phyloP scores from a whole-genome alignment of 768 basidiomycete genomes.

The Porphyrellus cyaneotinctus region DNA sequence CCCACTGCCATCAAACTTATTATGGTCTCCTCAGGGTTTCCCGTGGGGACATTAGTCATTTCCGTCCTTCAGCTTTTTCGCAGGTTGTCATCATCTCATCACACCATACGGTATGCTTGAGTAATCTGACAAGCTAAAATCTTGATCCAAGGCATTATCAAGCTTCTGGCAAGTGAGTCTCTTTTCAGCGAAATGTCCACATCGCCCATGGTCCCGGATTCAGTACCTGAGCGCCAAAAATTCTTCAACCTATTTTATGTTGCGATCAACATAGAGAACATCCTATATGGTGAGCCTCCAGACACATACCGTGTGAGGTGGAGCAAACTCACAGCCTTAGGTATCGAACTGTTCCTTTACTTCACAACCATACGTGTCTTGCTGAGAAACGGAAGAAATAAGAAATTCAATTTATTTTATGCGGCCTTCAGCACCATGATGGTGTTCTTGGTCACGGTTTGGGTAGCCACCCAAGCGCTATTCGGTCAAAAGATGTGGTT shows the following conservation, averaged over 20 bases:
- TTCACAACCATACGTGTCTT: slow-evolving; percentile 19
- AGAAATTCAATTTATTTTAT: slow-evolving; percentile 12
- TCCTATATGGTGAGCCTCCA: slow-evolving; percentile 20
- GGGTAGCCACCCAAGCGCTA: slow-evolving; percentile 16
- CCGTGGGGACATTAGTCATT: background rate
- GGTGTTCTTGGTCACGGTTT: slow-evolving; percentile 31
- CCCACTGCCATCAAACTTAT: too few species aligned
- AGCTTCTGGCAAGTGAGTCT: background rate
- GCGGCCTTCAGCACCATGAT: slow-evolving; percentile 23
- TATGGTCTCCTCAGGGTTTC: background rate
- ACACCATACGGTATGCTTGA: background rate
- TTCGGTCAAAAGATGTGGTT: slow-evolving; percentile 38
- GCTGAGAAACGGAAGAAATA: slow-evolving; percentile 4
- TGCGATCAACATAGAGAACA: slow-evolving; percentile 16
- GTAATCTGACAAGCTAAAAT: background rate
- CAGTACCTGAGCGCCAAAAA: background rate
- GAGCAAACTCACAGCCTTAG: slow-evolving; percentile 5
- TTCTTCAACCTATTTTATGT: slow-evolving; percentile 14
- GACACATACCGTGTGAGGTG: background rate
- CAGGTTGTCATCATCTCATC: background rate
- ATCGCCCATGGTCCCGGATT: background rate
- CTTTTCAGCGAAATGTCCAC: background rate
- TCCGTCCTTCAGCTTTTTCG: background rate
- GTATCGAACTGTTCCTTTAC: slow-evolving; percentile 24
- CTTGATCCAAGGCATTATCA: background rate